Conservation (phyloP, 306 rosid species). For the Malus asiatica region DNA sequence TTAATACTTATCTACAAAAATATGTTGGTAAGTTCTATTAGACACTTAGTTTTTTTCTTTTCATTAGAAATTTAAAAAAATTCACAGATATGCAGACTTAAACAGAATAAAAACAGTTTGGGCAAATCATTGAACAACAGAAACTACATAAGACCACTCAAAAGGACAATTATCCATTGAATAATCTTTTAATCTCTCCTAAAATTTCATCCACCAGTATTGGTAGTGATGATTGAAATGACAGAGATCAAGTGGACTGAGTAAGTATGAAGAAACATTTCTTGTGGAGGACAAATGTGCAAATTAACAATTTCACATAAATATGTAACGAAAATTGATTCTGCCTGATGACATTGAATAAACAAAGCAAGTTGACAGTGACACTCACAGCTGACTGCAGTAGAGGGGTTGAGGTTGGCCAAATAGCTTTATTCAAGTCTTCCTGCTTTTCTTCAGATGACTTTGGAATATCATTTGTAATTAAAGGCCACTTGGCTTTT, state of each 20-base stretch:
- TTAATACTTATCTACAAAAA: neutral
- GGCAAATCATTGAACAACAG: neutral
- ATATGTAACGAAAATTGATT: neutral
- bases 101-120: neutral
- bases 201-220: neutral
- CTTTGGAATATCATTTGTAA: slow-evolving; percentile 21
- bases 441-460: slow-evolving; percentile 35
- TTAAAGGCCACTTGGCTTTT: slow-evolving; percentile 30
- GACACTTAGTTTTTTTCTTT: neutral
- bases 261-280: neutral
- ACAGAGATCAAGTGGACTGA: neutral
- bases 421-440: slow-evolving; percentile 25
- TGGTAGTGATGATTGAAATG: neutral
- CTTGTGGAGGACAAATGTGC: neutral
- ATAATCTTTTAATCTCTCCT: neutral
- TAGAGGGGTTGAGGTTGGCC: slow-evolving; percentile 53
- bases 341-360: neutral
- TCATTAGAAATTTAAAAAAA: neutral
- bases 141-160: neutral
- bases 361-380: slow-evolving; percentile 11
- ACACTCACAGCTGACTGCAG: slow-evolving; percentile 43
- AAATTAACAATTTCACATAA: neutral
- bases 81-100: neutral
- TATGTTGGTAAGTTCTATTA: neutral
- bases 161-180: neutral